phyloP scores from a whole-genome alignment of 1,284 basidiomycete species.

The Schizophyllum commune region DNA sequence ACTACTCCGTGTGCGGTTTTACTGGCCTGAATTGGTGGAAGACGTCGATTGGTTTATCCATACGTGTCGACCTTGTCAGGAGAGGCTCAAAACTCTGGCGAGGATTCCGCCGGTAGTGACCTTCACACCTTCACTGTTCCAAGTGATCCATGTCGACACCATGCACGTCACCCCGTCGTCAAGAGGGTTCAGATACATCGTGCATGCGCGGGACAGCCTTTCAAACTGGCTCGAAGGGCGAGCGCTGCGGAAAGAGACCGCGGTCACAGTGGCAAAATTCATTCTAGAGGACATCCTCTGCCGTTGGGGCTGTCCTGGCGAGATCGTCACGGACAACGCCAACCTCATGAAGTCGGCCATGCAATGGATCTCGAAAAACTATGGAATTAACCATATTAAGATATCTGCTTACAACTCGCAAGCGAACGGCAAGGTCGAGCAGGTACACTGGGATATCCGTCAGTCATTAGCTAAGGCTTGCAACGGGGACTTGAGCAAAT shows the following conservation, averaged over 20 bases:
- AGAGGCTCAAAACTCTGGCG: constrained; percentile 2
- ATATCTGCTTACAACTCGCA: constrained; percentile 38
- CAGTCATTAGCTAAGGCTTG: constrained; percentile 29
- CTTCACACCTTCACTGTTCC: constrained; percentile 10
- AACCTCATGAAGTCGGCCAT: constrained; percentile 24
- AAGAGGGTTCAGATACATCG: constrained; percentile 18
- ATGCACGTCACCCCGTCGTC: constrained; percentile 10
- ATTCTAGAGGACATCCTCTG: constrained; percentile 18
- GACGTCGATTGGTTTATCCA: constrained; percentile 13
- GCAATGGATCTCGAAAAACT: constrained; percentile 20
- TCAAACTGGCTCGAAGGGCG: constrained; percentile 16
- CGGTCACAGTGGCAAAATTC: constrained; percentile 12
- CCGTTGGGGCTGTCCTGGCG: constrained; percentile 16
- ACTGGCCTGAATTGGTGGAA: constrained; percentile 13
- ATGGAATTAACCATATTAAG: constrained; percentile 28
- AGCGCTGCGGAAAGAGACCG: constrained; percentile 12
- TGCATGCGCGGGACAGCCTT: constrained; percentile 15
- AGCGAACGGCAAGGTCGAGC: constrained; percentile 32
- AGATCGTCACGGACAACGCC: constrained; percentile 26
- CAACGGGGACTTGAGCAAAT: constrained; percentile 21
- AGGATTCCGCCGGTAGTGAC: constrained; percentile 8
- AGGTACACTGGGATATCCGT: constrained; percentile 25
- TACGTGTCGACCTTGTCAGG: constrained; percentile 9
- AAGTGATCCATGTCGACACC: constrained; percentile 10
- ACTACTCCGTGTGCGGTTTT: constrained; percentile 12